Evolutionary conservation across 176 grass and related monocot species (phyloP).

Genomic region (Zea luxurians): DNA sequence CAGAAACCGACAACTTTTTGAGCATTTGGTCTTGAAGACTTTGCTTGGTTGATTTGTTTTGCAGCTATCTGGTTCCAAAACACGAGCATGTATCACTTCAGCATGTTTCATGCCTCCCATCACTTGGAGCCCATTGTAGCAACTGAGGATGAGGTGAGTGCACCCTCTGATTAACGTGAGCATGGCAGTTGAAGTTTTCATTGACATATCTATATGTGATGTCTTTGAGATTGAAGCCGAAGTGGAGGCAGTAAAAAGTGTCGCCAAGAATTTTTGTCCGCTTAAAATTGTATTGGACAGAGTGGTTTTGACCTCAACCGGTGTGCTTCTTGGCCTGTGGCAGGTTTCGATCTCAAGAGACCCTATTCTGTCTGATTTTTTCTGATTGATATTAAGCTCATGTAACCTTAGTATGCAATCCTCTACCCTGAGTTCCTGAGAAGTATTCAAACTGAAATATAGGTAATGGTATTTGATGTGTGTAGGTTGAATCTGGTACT

Average conservation of each 20-base stretch:
- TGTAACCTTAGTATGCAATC: neutral
- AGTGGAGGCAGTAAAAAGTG: slow-evolving; percentile 55
- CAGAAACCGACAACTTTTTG: neutral
- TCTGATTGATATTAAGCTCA: neutral
- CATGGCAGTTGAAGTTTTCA: neutral
- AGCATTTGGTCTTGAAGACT: slow-evolving; percentile 7
- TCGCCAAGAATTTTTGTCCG: slow-evolving; percentile 59
- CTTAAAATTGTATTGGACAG: slow-evolving; percentile 81
- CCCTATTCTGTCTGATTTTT: slow-evolving; percentile 33
- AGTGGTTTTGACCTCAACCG: slow-evolving; percentile 90
- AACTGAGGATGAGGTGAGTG: slow-evolving; percentile 64
- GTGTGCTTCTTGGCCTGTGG: slow-evolving; percentile 97
- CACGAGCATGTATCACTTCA: slow-evolving; percentile 86
- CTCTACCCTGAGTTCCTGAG: slow-evolving; percentile 2
- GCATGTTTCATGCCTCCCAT: slow-evolving; percentile 98
- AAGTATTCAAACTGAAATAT: slow-evolving; percentile 22
- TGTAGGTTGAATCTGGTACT: slow-evolving; percentile 79
- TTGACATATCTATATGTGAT: slow-evolving; percentile 40
- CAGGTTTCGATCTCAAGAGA: slow-evolving; percentile 54
- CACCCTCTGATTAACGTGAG: slow-evolving; percentile 4
- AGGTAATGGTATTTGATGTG: slow-evolving; percentile 31
- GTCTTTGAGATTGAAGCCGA: slow-evolving; percentile 95
- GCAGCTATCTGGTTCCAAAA: slow-evolving; percentile 96
- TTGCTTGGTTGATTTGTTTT: slow-evolving; percentile 21
- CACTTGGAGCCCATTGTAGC: slow-evolving; percentile 64